phyloP scores from a whole-genome alignment of 176 grass and related monocot genomes.

The Phragmites australis region DNA sequence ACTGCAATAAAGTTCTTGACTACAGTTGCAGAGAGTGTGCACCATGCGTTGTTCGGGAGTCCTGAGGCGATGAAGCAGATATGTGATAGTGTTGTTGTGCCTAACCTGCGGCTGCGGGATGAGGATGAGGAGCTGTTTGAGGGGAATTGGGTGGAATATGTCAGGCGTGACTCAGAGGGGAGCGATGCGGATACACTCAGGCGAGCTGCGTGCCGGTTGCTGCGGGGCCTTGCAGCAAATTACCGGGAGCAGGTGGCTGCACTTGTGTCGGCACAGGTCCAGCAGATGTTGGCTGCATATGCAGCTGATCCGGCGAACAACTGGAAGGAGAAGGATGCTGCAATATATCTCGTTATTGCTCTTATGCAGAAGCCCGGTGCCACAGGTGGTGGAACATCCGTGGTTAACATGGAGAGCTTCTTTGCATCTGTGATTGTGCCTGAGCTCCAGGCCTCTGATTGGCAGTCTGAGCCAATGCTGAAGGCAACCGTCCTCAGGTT shows the following conservation, averaged over 20 bases:
- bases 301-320: conserved; percentile 58
- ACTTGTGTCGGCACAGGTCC: conserved; percentile 73
- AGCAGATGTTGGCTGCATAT: conserved; percentile 79
- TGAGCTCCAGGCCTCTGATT: conserved; percentile 73
- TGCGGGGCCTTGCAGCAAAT: conserved; percentile 76
- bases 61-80: conserved; percentile 76
- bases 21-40: conserved; percentile 86
- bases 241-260: conserved; percentile 81
- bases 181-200: conserved; percentile 85
- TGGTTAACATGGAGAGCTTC: conserved; percentile 94
- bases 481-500: conserved; percentile 95
- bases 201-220: conserved; percentile 75
- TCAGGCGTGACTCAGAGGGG: conserved; percentile 88
- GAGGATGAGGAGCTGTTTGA: conserved; percentile 97
- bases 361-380: conserved; percentile 82
- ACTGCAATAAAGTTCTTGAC: conserved; percentile 96
- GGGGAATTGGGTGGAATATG: conserved; percentile 89
- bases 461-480: conserved; percentile 76
- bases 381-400: conserved; percentile 47
- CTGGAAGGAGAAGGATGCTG: conserved; percentile 98
- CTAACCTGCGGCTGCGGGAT: conserved; percentile 85
- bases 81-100: conserved; percentile 88
- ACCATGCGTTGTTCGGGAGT: conserved; percentile 75
- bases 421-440: conserved; percentile 87
- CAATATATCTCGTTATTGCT: conserved; percentile 88